phyloP scores from a whole-genome alignment of 768 basidiomycete genomes.

The Rhodotorula babjevae region DNA sequence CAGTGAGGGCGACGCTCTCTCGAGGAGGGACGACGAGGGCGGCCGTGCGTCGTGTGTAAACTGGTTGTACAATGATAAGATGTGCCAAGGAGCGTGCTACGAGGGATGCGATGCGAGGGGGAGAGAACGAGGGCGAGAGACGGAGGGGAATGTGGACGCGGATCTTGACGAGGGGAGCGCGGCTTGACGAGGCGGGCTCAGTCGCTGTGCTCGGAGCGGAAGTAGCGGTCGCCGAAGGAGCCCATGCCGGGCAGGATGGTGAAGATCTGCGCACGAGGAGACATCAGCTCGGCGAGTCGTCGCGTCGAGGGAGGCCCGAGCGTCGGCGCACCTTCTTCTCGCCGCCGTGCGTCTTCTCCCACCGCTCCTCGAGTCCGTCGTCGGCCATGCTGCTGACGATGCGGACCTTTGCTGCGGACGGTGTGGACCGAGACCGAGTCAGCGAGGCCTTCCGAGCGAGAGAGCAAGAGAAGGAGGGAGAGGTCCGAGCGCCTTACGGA shows the following conservation, averaged over 20 bases:
- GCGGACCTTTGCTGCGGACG: slow-evolving; percentile 39
- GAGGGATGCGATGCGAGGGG: not conserved
- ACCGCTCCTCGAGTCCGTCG: slow-evolving; percentile 66
- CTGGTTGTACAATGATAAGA: not conserved
- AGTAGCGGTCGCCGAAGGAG: slow-evolving; percentile 57
- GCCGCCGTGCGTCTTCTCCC: slow-evolving; percentile 59
- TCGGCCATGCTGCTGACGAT: slow-evolving; percentile 83
- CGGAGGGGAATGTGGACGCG: not conserved
- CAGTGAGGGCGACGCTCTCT: not conserved
- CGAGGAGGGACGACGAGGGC: too few species aligned
- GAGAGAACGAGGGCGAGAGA: not conserved
- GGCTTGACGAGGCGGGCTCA: too few species aligned
- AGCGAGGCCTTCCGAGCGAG: slow-evolving; percentile 35
- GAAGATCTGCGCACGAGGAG: slow-evolving; percentile 58
- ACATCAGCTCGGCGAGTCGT: not conserved
- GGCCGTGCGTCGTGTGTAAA: not conserved
- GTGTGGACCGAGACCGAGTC: not conserved
- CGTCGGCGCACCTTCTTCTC: slow-evolving; percentile 50
- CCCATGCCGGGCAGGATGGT: slow-evolving; percentile 77
- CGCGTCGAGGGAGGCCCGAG: slow-evolving; percentile 38
- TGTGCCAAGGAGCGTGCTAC: not conserved
- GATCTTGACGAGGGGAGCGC: not conserved
- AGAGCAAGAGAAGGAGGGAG: not conserved
- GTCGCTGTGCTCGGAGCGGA: slow-evolving; percentile 25
- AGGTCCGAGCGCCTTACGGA: slow-evolving; percentile 59